These are phyloP conservation scores for Lanmaoa rubissima DNA, from an alignment of 768 basidiomycete species.

Conservation along the genomic window DNA sequence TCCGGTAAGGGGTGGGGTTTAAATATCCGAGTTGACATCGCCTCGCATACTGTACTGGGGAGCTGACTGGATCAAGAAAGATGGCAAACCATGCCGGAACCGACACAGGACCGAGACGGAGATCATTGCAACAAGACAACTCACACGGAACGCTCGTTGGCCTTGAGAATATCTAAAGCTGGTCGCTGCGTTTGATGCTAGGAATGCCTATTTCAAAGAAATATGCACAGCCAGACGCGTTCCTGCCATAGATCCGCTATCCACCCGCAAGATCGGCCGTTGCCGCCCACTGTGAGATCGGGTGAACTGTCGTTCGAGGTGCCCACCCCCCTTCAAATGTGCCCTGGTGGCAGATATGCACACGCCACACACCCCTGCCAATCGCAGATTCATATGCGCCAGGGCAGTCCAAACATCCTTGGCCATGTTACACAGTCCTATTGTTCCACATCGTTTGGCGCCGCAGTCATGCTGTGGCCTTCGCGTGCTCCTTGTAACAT, in stretches of 20 bases:
- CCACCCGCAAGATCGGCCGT: constrained; percentile 2
- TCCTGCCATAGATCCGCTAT: constrained; percentile 17
- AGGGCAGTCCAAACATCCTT: neutral
- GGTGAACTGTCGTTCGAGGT: neutral
- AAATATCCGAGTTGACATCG: constrained; percentile 31
- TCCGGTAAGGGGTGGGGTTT: constrained; percentile 15
- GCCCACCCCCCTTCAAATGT: too few species aligned
- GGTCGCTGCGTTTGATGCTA: constrained; percentile 12
- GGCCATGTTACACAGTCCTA: neutral
- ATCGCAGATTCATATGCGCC: constrained; percentile 6
- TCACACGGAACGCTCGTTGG: constrained; percentile 17
- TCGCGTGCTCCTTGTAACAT: too few species aligned
- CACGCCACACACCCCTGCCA: neutral
- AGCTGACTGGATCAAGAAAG: constrained; percentile 24
- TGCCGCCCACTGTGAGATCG: neutral
- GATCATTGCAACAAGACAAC: constrained; percentile 14
- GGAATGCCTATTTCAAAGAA: neutral
- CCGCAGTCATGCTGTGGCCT: neutral
- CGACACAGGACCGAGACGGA: constrained; percentile 26
- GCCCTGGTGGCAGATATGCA: neutral
- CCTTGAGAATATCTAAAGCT: constrained; percentile 15
- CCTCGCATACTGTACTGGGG: constrained; percentile 18
- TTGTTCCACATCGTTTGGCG: neutral
- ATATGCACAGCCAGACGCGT: constrained; percentile 21
- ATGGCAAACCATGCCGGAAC: constrained; percentile 26